Base-by-base conservation (phyloP, 495 filamentous ascomycete species). In the Monascus purpureus region DNA sequence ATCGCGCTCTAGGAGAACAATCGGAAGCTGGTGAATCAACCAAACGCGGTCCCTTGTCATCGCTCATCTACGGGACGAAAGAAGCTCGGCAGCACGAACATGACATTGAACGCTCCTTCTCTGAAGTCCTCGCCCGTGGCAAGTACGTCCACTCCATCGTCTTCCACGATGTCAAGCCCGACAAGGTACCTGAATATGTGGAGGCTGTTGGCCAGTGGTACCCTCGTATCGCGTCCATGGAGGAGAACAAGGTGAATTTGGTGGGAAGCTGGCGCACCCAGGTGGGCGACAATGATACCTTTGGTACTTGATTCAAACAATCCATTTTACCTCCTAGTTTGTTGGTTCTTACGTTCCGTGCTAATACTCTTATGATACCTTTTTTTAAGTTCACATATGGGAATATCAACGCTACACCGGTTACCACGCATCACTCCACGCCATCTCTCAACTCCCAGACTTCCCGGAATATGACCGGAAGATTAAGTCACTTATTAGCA, bases 91-190 rank as follows among this genome's bases (percentile, higher is more conserved):
- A 90, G 54, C 69, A 93, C 58, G 92, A 97, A 39, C 73, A 79
- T 32, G 87, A 94, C 59, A 87, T 97, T 46, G 85, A 96, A 65
- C 75, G 83, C 29, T 87, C 80, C 44, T 97, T 95, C 61, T 83
- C 77, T 17, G 82, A 93, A 55, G 82, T 95, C 17, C 65, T 97
- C 18, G 92, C 92, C 8, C 73, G 90, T 40, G 90, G 90, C 33
- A 97, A 97, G 61, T 97, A 97, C 52, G 88, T 97, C 34, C 90
- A 97, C 50, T 87, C 82, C 31, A 94, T 97, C 52, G 88, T 94
- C 20, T 84, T 95, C 55, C 92, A 97, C 62, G 75, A 90, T 28
- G 92, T 96, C 35, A 86, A 88, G 61, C 86, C 90, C 40, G 85
- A 93, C 44, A 82, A 80, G 57, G 86, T 95, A 13, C 86, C 93